Evolutionary conservation across 2,329 filamentous ascomycete genomes (phyloP).

Genomic region (Phyllosticta citribraziliensis): DNA sequence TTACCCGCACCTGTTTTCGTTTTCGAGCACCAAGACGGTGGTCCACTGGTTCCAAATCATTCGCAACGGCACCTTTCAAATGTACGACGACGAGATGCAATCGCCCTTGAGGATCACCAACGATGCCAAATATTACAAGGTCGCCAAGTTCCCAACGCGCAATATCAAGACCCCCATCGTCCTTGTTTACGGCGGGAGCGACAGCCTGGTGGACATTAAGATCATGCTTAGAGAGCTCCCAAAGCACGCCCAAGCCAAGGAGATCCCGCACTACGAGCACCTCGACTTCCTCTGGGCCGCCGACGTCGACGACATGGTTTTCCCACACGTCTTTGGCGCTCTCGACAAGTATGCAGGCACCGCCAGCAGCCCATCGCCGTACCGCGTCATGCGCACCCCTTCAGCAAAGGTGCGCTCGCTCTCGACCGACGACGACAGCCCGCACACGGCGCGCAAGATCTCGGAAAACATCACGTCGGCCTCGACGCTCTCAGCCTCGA

Average conservation of each 20-base stretch:
- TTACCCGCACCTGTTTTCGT: constrained; percentile 93
- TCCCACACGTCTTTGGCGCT: constrained; percentile 84
- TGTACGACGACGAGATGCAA: constrained; percentile 93
- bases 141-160: constrained; percentile 88
- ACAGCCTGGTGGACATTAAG: constrained; percentile 88
- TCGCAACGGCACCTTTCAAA: constrained; percentile 89
- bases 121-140: constrained; percentile 81
- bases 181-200: constrained; percentile 83
- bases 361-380: constrained; percentile 7
- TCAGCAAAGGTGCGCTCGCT: background rate
- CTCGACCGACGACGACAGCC: constrained; percentile 4
- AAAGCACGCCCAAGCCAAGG: constrained; percentile 70
- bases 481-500: background rate
- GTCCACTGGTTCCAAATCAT: constrained; percentile 99
- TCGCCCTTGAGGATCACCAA: constrained; percentile 62
- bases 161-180: constrained; percentile 97
- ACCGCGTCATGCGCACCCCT: constrained; percentile 1
- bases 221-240: constrained; percentile 88
- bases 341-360: constrained; percentile 53
- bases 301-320: constrained; percentile 75
- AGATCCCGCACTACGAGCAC: constrained; percentile 90
- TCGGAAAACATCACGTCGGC: constrained; percentile 8
- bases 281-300: constrained; percentile 92
- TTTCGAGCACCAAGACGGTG: constrained; percentile 90
- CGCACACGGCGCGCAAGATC: constrained; percentile 7